Evolutionary conservation across 768 basidiomycete species (phyloP).

Genomic region (Fibroporia radiculosa): DNA sequence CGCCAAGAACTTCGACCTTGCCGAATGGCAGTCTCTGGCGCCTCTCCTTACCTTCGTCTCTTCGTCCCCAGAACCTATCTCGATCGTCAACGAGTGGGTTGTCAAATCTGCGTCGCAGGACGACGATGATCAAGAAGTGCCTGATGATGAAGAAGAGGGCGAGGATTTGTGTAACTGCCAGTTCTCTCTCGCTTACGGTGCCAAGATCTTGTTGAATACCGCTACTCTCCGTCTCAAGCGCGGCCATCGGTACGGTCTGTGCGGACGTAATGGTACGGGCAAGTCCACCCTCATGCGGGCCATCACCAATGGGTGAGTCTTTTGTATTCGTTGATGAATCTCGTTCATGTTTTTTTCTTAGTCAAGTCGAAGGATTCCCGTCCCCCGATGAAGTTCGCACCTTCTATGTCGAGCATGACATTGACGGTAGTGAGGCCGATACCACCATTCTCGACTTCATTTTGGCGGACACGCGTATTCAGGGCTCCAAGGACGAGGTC

Average conservation of each 20-base stretch:
- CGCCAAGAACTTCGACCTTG: slow-evolving; percentile 85
- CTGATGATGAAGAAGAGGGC: slow-evolving; percentile 93
- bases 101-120: slow-evolving; percentile 83
- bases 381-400: slow-evolving; percentile 96
- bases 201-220: slow-evolving; percentile 96
- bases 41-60: slow-evolving; percentile 68
- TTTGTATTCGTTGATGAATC: slow-evolving; percentile 15
- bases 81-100: slow-evolving; percentile 76
- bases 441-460: slow-evolving; percentile 90
- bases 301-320: slow-evolving; percentile 69
- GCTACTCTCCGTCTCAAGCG: slow-evolving; percentile 96
- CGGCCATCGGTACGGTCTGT: slow-evolving; percentile 97
- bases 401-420: slow-evolving; percentile 99
- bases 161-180: slow-evolving; percentile 99
- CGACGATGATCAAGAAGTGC: slow-evolving; percentile 55
- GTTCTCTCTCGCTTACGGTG: slow-evolving; percentile 98
- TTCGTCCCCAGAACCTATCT: slow-evolving; percentile 54
- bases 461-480: slow-evolving; percentile 74
- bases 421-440: slow-evolving; percentile 90
- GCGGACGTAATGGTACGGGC: slow-evolving; percentile 97
- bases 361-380: slow-evolving; percentile 97
- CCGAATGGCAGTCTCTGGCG: slow-evolving; percentile 78
- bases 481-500: slow-evolving; percentile 60
- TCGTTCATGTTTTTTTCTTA: slow-evolving; percentile 27
- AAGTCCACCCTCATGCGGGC: slow-evolving; percentile 94